Conservation (phyloP, 805 yeast species). For the Wickerhamiella dianesei region DNA sequence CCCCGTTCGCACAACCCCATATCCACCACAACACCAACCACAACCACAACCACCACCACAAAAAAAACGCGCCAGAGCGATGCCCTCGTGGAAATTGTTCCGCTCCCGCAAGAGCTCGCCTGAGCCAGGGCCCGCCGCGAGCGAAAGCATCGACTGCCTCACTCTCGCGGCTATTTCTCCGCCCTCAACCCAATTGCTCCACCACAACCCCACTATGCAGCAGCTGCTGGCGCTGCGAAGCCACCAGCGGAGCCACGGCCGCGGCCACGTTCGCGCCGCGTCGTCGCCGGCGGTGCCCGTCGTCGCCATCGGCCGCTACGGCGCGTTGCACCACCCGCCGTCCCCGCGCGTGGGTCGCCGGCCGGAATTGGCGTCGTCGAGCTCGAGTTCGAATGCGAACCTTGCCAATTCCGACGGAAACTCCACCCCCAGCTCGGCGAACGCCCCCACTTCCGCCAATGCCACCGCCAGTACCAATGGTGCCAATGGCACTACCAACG, state of each 20-base stretch:
- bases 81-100: conserved; percentile 6
- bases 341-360: background rate
- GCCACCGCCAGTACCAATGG: background rate
- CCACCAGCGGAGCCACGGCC: background rate
- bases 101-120: conserved; percentile 2
- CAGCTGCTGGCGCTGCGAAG: background rate
- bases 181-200: background rate
- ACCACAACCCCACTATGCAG: background rate
- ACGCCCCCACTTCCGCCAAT: background rate
- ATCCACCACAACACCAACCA: too few relatives aligned
- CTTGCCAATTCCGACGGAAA: too few relatives aligned
- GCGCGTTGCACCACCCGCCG: background rate
- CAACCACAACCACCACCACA: background rate
- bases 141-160: background rate
- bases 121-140: background rate
- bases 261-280: background rate
- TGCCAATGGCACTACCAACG: background rate
- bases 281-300: background rate
- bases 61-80: background rate
- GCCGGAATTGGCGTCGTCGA: conserved; percentile 7
- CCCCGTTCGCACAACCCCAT: too few relatives aligned
- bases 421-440: background rate
- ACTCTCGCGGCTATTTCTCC: background rate
- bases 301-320: background rate
- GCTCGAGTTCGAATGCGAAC: conserved; percentile 3